Evolutionary conservation across 495 filamentous ascomycete genomes (phyloP), one percentile per base, ranked within the genome.

Genomic region (Xylona heveae): DNA sequence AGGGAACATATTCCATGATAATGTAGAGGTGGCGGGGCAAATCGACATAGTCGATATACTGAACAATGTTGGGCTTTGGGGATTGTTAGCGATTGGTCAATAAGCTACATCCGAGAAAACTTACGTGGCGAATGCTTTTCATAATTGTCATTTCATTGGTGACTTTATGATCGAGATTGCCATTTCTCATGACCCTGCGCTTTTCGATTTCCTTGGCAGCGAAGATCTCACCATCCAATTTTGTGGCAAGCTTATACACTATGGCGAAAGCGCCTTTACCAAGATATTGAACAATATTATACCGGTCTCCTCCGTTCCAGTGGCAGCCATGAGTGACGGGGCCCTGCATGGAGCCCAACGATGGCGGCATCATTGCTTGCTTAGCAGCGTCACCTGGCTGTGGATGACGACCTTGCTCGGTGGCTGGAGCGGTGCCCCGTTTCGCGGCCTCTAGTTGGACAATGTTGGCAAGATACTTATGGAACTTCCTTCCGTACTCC

Each of bases 111-210:
- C 21, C 18, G 19, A 30, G 30, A 13, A 32, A 20, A 54, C 75
- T 66, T 55, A 85, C 80, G 56, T 97, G 88, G 31, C 69, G 57
- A 15, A 95, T 55, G 20, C 56, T 63, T 42, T 74, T 66, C 73
- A 97, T 92, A 36, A 97, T 93, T 24, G 69, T 74, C 69, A 95
- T 83, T 51, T 97, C 88, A 40, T 85, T 92, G 40, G 90, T 75
- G 2, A 95, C 71, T 47, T 83, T 85, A 41, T 75, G 68, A 43
- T 84, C 79, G 18, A 82, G 52, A 14, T 76, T 63, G 24, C 78
- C 79, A 45, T 88, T 80, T 47, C 84, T 91, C 58, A 83, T 78
- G 49, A 94, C 84, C 10, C 68, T 64, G 26, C 72, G 66, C 53
- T 91, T 94, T 44, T 90, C 78, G 3, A 97, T 66, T 43, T 93